Conservation (phyloP, 768 basidiomycete species). For the Rhodocollybia butyracea region DNA sequence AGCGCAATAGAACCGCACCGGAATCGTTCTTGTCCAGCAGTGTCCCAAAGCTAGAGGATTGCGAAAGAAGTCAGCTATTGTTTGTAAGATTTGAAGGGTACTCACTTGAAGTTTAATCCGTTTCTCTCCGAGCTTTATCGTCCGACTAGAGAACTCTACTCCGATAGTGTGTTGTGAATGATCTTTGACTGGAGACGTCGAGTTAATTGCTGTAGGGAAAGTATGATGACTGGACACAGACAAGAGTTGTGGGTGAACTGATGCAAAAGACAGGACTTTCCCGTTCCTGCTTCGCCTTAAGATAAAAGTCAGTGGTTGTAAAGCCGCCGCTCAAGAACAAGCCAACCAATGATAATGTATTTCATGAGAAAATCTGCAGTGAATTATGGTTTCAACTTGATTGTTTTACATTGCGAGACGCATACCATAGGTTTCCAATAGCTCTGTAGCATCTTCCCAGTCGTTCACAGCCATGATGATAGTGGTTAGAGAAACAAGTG, state of each 20-base stretch:
- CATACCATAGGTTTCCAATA: conserved; percentile 91
- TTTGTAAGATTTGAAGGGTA: conserved; percentile 10
- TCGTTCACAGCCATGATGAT: conserved; percentile 56
- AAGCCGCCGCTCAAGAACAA: conserved; percentile 7
- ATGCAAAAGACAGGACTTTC: conserved; percentile 95
- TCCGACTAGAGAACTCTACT: conserved; percentile 95
- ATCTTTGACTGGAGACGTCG: conserved; percentile 74
- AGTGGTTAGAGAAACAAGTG: conserved; percentile 1
- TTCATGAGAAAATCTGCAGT: conserved; percentile 94
- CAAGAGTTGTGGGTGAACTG: conserved; percentile 96
- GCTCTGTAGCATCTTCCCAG: conserved; percentile 86
- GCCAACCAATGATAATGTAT: conserved; percentile 90
- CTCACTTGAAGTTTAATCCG: conserved; percentile 91
- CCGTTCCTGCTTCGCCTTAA: conserved; percentile 92
- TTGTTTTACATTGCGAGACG: background rate
- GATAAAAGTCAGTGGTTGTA: conserved; percentile 5
- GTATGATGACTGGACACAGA: conserved; percentile 37
- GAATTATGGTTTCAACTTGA: conserved; percentile 14
- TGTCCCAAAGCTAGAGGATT: conserved; percentile 83
- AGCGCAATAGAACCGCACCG: conserved; percentile 43
- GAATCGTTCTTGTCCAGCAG: conserved; percentile 95
- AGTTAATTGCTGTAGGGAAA: conserved; percentile 3
- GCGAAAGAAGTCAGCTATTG: conserved; percentile 13
- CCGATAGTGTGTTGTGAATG: conserved; percentile 98
- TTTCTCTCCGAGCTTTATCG: conserved; percentile 90